Conservation (phyloP, 2,329 filamentous ascomycete genomes). For the Colletotrichum orbiculare region DNA sequence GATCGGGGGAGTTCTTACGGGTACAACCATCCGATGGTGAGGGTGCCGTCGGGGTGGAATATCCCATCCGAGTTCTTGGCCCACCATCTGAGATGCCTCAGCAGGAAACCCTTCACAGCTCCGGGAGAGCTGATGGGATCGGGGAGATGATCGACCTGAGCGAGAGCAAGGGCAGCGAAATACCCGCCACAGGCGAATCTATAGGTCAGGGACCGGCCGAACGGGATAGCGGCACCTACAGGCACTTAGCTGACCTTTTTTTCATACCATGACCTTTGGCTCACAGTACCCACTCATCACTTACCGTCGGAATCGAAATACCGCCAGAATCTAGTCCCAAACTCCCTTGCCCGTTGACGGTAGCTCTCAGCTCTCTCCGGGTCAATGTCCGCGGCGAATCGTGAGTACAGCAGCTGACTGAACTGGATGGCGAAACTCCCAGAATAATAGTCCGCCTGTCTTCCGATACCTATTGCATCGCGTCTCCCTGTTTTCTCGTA, state of each 20-base stretch:
- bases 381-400: slow-evolving; percentile 55
- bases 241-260: neutral
- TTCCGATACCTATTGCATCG: slow-evolving; percentile 40
- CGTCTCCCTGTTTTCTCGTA: slow-evolving; percentile 38
- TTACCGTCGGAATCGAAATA: slow-evolving; percentile 60
- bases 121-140: slow-evolving; percentile 51
- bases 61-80: slow-evolving; percentile 51
- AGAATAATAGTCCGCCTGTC: slow-evolving; percentile 64
- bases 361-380: slow-evolving; percentile 50
- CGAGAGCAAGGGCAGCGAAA: slow-evolving; percentile 57
- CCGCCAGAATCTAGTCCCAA: slow-evolving; percentile 55
- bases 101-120: slow-evolving; percentile 58
- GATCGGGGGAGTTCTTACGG: slow-evolving; percentile 39
- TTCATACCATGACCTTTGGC: too few relatives aligned
- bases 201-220: slow-evolving; percentile 62
- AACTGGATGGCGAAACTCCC: slow-evolving; percentile 66
- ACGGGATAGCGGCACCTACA: slow-evolving; percentile 62
- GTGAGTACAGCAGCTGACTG: slow-evolving; percentile 58
- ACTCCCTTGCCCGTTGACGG: slow-evolving; percentile 51
- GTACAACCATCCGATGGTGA: slow-evolving; percentile 57
- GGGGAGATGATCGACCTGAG: slow-evolving; percentile 51
- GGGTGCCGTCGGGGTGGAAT: slow-evolving; percentile 59
- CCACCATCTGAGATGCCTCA: slow-evolving; percentile 64
- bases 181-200: slow-evolving; percentile 62
- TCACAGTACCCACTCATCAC: neutral